Conservation (phyloP, 352 stramenopile genomes). For the Blastocystis sp. region DNA sequence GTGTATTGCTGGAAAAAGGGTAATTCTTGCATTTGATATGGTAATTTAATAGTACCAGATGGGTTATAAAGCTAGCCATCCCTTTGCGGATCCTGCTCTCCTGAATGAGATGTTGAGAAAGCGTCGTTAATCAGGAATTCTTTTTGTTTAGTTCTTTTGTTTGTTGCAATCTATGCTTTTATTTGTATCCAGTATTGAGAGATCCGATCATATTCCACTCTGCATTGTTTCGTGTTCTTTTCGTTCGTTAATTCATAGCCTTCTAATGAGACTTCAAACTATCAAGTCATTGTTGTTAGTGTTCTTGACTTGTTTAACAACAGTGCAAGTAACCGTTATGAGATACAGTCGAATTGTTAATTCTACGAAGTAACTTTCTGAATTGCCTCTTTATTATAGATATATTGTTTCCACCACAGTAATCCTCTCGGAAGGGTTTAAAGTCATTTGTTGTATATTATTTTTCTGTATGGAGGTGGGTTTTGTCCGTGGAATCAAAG, state of each 20-base stretch:
- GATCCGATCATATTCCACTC: neutral
- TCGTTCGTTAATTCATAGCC: neutral
- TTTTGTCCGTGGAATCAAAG: conserved; percentile 18
- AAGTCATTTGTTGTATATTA: conserved; percentile 67
- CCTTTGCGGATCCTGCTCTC: conserved; percentile 38
- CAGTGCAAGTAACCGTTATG: conserved; percentile 66
- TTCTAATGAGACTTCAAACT: conserved; percentile 49
- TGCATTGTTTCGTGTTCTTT: neutral
- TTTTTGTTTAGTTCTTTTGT: conserved; percentile 23
- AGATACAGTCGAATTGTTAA: conserved; percentile 65
- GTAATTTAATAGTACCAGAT: neutral
- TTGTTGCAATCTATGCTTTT: neutral
- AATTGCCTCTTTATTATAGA: conserved; percentile 44
- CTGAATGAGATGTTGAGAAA: conserved; percentile 22
- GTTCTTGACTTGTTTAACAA: conserved; percentile 54
- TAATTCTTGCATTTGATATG: neutral
- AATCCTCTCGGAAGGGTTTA: conserved; percentile 71
- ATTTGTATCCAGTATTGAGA: neutral
- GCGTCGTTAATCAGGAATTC: neutral
- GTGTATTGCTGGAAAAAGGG: conserved; percentile 23
- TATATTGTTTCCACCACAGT: conserved; percentile 78
- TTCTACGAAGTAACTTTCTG: conserved; percentile 3
- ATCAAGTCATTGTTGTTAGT: conserved; percentile 49
- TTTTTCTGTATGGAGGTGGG: conserved; percentile 62
- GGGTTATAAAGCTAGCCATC: conserved; percentile 19